Conservation (phyloP, 164 flowering plant species). For the Stephania cephalantha region DNA sequence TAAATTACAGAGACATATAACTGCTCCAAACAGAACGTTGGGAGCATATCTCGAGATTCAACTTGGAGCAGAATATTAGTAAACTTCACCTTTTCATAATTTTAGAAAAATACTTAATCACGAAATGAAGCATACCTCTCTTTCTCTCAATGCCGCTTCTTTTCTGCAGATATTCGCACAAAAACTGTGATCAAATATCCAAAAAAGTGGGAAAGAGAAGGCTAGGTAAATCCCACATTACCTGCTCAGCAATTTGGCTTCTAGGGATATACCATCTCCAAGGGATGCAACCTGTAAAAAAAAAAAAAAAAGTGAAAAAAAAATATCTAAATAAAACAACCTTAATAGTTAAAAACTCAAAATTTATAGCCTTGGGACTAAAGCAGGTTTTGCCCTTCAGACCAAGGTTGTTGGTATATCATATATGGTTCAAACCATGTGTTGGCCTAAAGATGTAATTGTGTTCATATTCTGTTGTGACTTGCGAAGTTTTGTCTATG, state of each 20-base stretch:
- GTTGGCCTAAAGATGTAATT: too few relatives aligned
- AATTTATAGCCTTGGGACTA: neutral
- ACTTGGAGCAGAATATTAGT: neutral
- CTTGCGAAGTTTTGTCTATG: too few relatives aligned
- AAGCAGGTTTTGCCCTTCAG: neutral
- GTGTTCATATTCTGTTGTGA: too few relatives aligned
- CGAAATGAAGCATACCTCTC: slow-evolving; percentile 56
- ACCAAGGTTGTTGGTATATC: neutral
- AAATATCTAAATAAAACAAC: neutral
- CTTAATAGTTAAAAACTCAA: neutral
- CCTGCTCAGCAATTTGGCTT: slow-evolving; percentile 92
- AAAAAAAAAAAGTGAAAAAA: neutral
- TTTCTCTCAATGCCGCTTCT: slow-evolving; percentile 89
- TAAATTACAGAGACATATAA: neutral
- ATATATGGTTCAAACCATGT: neutral
- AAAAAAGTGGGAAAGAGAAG: neutral
- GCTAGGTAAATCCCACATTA: slow-evolving; percentile 14
- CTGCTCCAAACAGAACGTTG: neutral
- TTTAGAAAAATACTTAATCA: neutral
- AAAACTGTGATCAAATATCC: slow-evolving; percentile 9
- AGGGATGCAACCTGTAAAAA: slow-evolving; percentile 73
- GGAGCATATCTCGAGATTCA: neutral
- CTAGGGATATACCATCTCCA: slow-evolving; percentile 93
- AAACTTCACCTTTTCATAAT: too few relatives aligned
- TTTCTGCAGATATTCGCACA: slow-evolving; percentile 51